Percentiles rank a stretch among this genome's conserved stretches.
These are phyloP conservation scores for Chlamydomonas eustigma DNA, from an alignment of 139 green algal species.

Conservation along the genomic window DNA sequence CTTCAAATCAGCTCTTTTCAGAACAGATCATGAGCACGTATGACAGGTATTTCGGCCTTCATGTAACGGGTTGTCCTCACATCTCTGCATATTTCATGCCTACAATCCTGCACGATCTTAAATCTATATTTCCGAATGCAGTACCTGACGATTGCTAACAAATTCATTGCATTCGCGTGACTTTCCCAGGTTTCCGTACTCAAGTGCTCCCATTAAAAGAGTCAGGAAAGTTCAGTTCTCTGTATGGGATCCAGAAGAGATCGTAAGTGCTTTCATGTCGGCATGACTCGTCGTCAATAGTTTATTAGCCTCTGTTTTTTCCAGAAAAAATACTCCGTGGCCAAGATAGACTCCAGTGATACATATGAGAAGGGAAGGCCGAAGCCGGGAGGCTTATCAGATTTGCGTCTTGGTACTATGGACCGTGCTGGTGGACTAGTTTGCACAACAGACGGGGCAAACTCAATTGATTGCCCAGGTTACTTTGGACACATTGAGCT, in stretches of 20 bases:
- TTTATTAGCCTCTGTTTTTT: not conserved
- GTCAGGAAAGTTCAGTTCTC: conserved; percentile 93
- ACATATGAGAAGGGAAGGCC: conserved; percentile 89
- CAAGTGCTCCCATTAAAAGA: conserved; percentile 64
- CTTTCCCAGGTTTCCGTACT: conserved; percentile 69
- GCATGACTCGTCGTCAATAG: not conserved
- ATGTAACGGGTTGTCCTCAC: too few species aligned
- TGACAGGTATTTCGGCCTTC: too few species aligned
- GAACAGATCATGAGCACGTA: too few species aligned
- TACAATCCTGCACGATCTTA: too few species aligned
- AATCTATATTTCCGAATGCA: too few species aligned
- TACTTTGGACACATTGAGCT: conserved; percentile 98
- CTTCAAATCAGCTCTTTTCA: too few species aligned
- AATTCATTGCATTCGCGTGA: too few species aligned
- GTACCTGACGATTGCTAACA: too few species aligned
- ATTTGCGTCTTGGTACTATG: conserved; percentile 92
- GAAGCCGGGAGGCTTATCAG: conserved; percentile 82
- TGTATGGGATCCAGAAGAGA: conserved; percentile 92
- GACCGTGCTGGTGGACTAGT: conserved; percentile 63
- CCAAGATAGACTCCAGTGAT: conserved; percentile 72
- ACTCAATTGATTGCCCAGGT: conserved; percentile 83
- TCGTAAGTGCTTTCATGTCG: conserved; percentile 65
- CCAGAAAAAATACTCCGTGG: conserved; percentile 77
- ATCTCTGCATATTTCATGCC: too few species aligned
- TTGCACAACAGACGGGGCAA: conserved; percentile 74